phyloP scores from a whole-genome alignment of 441 rosid genomes.

The Erodium moschatum region DNA sequence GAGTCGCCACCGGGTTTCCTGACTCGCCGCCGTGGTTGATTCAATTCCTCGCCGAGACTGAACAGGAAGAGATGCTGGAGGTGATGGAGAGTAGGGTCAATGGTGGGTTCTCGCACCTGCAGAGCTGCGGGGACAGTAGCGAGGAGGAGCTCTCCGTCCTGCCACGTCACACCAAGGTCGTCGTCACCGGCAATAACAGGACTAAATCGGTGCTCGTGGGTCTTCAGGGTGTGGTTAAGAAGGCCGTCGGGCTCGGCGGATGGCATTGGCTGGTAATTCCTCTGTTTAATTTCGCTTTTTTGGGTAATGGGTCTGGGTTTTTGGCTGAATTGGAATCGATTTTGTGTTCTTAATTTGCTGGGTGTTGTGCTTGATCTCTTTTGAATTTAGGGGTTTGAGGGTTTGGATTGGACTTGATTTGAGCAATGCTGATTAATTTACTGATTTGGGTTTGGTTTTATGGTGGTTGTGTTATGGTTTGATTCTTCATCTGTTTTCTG shows the following conservation, averaged over 20 bases:
- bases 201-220: slow-evolving; percentile 94
- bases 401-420: no score
- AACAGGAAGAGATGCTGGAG: slow-evolving; percentile 20
- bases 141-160: slow-evolving; percentile 87
- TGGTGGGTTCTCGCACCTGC: slow-evolving; percentile 59
- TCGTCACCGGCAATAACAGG: slow-evolving; percentile 89
- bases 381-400: no score
- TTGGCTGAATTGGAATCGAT: no score
- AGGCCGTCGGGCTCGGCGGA: slow-evolving; percentile 92
- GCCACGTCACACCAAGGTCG: slow-evolving; percentile 92
- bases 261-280: slow-evolving; percentile 88
- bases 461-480: background rate
- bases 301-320: background rate
- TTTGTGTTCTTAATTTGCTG: no score
- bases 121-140: slow-evolving; percentile 70
- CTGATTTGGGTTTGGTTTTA: background rate
- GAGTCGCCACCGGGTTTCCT: no score
- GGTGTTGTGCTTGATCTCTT: no score
- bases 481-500: background rate
- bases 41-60: no score
- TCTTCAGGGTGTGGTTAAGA: slow-evolving; percentile 88
- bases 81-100: slow-evolving; percentile 54
- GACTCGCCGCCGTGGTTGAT: no score
- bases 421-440: background rate
- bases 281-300: background rate